Conservation (phyloP, 768 basidiomycete genomes). For the Lactarius quietus region DNA sequence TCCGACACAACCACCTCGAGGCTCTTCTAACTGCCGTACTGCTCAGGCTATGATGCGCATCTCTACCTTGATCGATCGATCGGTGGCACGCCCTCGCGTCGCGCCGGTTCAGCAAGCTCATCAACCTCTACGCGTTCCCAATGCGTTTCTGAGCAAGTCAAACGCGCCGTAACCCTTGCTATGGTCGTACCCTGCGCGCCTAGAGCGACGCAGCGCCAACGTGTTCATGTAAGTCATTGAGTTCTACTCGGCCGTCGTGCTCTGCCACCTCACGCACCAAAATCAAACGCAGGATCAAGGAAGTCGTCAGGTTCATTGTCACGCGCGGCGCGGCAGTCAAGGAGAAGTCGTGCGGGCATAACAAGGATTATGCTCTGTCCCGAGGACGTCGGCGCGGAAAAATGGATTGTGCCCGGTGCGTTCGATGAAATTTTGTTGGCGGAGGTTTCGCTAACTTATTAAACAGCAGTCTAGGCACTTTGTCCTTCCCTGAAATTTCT, state of each 20-base stretch:
- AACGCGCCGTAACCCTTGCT: background rate
- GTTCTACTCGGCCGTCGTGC: background rate
- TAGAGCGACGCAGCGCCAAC: constrained; percentile 6
- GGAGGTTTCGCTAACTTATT: no score
- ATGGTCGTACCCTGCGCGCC: background rate
- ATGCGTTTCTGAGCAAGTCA: constrained; percentile 12
- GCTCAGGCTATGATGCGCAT: constrained; percentile 3
- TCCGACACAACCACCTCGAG: constrained; percentile 1
- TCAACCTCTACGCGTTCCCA: constrained; percentile 18
- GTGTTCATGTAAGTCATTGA: constrained; percentile 6
- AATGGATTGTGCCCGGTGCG: constrained; percentile 20
- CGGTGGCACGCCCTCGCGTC: background rate
- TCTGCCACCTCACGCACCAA: background rate
- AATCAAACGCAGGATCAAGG: constrained; percentile 15
- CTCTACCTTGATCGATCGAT: background rate
- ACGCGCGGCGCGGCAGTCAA: constrained; percentile 18
- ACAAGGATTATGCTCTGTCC: constrained; percentile 2
- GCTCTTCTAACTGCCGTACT: constrained; percentile 9
- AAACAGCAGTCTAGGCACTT: no score
- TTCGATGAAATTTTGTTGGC: background rate
- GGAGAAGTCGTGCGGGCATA: background rate
- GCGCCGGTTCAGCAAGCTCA: background rate
- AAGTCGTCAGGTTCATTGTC: constrained; percentile 11
- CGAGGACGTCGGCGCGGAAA: constrained; percentile 17
- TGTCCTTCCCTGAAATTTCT: no score